These are phyloP conservation scores for Ganoderma lingzhi DNA, from an alignment of 1,284 basidiomycete genomes.

Conservation along the genomic window DNA sequence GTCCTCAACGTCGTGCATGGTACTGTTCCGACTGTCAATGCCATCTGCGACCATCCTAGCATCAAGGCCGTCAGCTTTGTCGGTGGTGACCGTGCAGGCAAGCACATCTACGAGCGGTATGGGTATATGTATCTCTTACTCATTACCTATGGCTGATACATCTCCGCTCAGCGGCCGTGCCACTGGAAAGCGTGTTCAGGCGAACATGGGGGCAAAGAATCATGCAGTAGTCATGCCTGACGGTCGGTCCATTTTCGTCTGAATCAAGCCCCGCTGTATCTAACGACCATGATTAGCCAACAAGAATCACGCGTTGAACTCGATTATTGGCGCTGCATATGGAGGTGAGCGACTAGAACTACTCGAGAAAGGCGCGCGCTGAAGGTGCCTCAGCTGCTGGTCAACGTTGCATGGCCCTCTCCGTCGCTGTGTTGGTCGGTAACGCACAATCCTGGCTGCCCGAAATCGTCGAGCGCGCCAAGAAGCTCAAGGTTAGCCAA, in stretches of 20 bases:
- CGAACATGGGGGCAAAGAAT: slow-evolving; percentile 97
- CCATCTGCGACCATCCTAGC: slow-evolving; percentile 90
- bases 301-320: slow-evolving; percentile 93
- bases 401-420: slow-evolving; percentile 96
- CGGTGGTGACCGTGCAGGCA: slow-evolving; percentile 94
- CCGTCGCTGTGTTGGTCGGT: slow-evolving; percentile 90
- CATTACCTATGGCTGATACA: slow-evolving; percentile 9
- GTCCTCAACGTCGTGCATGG: slow-evolving; percentile 94
- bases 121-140: slow-evolving; percentile 15
- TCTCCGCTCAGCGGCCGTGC: slow-evolving; percentile 66
- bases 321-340: slow-evolving; percentile 94
- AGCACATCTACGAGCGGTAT: slow-evolving; percentile 91
- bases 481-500: slow-evolving; percentile 84
- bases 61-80: slow-evolving; percentile 98
- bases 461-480: slow-evolving; percentile 86
- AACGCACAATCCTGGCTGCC: slow-evolving; percentile 86
- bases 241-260: slow-evolving; percentile 54
- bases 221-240: slow-evolving; percentile 97
- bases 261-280: background rate
- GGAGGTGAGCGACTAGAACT: slow-evolving; percentile 62
- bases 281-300: slow-evolving; percentile 67
- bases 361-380: background rate
- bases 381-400: slow-evolving; percentile 78
- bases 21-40: slow-evolving; percentile 89
- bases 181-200: slow-evolving; percentile 92